Evolutionary conservation across 495 filamentous ascomycete species (phyloP).

Genomic region (Hyaloscypha finlandica): DNA sequence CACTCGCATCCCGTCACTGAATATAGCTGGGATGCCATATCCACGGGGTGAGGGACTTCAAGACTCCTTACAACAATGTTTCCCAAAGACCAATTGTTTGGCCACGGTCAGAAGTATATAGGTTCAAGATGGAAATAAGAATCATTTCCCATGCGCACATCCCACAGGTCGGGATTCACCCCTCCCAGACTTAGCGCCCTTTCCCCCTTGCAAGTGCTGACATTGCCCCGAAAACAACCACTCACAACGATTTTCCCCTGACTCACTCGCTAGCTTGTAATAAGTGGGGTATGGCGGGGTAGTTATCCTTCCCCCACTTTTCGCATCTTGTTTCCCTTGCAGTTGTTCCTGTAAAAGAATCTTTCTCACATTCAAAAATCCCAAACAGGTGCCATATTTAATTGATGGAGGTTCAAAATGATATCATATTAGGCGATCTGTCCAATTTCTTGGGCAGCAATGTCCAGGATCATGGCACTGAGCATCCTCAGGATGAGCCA

Average conservation of each 20-base stretch:
- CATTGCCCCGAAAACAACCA: not conserved
- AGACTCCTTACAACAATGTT: too few relatives aligned
- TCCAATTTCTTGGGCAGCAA: conserved; percentile 4
- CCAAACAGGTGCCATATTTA: not conserved
- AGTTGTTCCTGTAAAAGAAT: too few relatives aligned
- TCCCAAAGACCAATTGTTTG: too few relatives aligned
- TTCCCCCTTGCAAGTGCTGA: not conserved
- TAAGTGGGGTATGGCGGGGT: not conserved
- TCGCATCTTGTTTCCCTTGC: not conserved
- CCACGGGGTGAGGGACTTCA: too few relatives aligned
- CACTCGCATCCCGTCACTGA: too few relatives aligned
- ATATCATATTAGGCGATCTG: conserved; percentile 9
- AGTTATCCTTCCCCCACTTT: not conserved
- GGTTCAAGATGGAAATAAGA: too few relatives aligned
- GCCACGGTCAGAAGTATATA: too few relatives aligned
- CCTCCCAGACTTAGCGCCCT: not conserved
- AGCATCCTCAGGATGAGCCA: not conserved
- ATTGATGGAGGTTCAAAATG: conserved; percentile 7
- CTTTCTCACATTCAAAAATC: not conserved
- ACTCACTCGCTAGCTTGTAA: not conserved
- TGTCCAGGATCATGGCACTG: not conserved
- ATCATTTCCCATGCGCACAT: too few relatives aligned
- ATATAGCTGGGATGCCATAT: too few relatives aligned
- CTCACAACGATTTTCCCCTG: not conserved
- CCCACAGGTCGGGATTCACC: too few relatives aligned